Conservation (phyloP, 1,139 yeast species). For the Wickerhamomyces sp. region DNA sequence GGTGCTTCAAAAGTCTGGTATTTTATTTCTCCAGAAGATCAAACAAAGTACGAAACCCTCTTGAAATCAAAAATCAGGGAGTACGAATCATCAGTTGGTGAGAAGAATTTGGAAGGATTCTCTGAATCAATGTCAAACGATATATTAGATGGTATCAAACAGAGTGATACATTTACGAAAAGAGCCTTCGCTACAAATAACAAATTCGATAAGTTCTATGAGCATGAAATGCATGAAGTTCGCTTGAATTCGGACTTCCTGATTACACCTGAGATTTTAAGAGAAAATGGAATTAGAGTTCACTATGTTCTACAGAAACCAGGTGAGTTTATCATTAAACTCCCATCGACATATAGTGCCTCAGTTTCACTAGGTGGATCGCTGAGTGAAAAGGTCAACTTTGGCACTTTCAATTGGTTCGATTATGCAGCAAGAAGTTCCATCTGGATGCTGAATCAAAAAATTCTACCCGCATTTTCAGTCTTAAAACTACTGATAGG, state of each 20-base stretch:
- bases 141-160: conserved; percentile 14
- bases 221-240: conserved; percentile 6
- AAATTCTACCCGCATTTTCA: conserved; percentile 43
- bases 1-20: conserved; percentile 80
- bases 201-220: conserved; percentile 13
- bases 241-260: conserved; percentile 23
- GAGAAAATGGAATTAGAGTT: conserved; percentile 41
- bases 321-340: conserved; percentile 55
- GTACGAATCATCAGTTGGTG: conserved; percentile 6
- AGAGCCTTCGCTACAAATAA: conserved; percentile 14
- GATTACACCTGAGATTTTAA: conserved; percentile 44
- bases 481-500: conserved; percentile 42
- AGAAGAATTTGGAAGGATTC: conserved; percentile 15
- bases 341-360: conserved; percentile 49
- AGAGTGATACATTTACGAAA: conserved; percentile 10
- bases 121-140: conserved; percentile 22
- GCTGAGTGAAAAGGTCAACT: conserved; percentile 49
- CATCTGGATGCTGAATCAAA: conserved; percentile 48
- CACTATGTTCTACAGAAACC: conserved; percentile 48
- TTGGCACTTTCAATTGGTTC: conserved; percentile 60
- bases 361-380: conserved; percentile 50
- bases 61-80: conserved; percentile 25
- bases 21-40: conserved; percentile 66
- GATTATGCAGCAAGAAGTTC: conserved; percentile 43
- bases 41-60: conserved; percentile 55